phyloP scores from a whole-genome alignment of 1,139 yeast species.

The Diutina sp. region DNA sequence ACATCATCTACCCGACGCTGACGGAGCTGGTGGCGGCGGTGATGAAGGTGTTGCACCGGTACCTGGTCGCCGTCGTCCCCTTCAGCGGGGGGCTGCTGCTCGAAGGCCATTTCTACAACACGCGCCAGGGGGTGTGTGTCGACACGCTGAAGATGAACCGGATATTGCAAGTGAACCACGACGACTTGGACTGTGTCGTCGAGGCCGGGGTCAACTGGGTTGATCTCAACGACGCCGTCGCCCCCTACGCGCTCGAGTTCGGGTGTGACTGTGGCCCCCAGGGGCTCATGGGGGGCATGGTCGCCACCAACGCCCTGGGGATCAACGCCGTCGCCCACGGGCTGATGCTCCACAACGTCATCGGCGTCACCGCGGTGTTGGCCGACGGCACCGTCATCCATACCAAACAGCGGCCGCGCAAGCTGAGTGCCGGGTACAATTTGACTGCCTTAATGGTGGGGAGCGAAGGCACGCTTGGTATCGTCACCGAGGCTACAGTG shows the following conservation, averaged over 20 bases:
- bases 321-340: slow-evolving; percentile 35
- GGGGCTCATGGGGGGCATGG: slow-evolving; percentile 57
- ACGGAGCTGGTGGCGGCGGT: slow-evolving; percentile 57
- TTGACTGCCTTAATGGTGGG: slow-evolving; percentile 32
- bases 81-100: slow-evolving; percentile 72
- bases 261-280: slow-evolving; percentile 76
- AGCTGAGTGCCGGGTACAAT: slow-evolving; percentile 34
- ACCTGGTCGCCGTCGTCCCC: slow-evolving; percentile 59
- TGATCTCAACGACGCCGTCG: slow-evolving; percentile 39
- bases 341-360: slow-evolving; percentile 35
- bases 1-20: slow-evolving; percentile 46
- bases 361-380: slow-evolving; percentile 31
- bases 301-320: slow-evolving; percentile 31
- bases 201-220: slow-evolving; percentile 39
- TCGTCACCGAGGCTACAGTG: slow-evolving; percentile 31
- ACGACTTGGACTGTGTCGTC: slow-evolving; percentile 31
- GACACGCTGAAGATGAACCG: slow-evolving; percentile 17
- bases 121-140: slow-evolving; percentile 46
- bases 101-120: slow-evolving; percentile 72
- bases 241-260: slow-evolving; percentile 20
- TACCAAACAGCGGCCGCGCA: slow-evolving; percentile 32
- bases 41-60: slow-evolving; percentile 45
- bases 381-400: slow-evolving; percentile 35
- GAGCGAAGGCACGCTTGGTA: slow-evolving; percentile 33
- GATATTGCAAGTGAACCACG: slow-evolving; percentile 32